Base-by-base conservation (phyloP, 441 rosid genomes). In the Corymbia citriodora region DNA sequence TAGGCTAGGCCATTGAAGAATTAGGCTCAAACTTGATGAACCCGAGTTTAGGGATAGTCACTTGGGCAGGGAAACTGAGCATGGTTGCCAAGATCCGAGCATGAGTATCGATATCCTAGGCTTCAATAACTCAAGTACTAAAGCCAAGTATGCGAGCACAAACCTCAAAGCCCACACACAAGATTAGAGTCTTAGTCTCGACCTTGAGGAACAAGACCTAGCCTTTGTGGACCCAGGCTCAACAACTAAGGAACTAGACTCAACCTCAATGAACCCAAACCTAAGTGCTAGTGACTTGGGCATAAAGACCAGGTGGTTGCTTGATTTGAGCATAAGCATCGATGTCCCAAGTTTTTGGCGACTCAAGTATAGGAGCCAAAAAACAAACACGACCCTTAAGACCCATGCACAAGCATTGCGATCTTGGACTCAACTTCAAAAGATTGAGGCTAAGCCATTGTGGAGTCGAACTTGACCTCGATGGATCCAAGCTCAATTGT, bases 91-190 rank as follows among this genome's bases (percentile, higher is more conserved):
- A 15, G 40, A n/a, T 65, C 3, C 7, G 1, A 19, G 5, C 36
- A 65, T 0, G 19, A 2, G 4, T 12, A 70, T 1, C 7, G 4
- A 63, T 63, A 13, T 1, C 10, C 9, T 0, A 0, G 4, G 23
- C 13, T 70, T 33, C 25, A 1, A 33, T 21, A 17, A 18, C 13
- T 33, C 0, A 4, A 18, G 81, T 33, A 1, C 2, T 10, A 2
- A 48, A 70, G 12, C 1, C 2, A 0, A 70, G 81, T 33, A 33
- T 48, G 33, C 0, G 1, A 9, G 81, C 45, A 68, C 0, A 0
- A 3, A 23, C 79, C 79, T 68, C 11, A 16, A 16, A 21, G 45
- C 11, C 1, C 7, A 0, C 16, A 1, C 68, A 31, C 45, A 68
- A 68, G 40, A 29, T 31, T 16, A 6, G 21, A 9, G 45, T 68